These are phyloP conservation scores for Blastosporella zonata DNA, from an alignment of 1,284 basidiomycete genomes.

Conservation along the genomic window DNA sequence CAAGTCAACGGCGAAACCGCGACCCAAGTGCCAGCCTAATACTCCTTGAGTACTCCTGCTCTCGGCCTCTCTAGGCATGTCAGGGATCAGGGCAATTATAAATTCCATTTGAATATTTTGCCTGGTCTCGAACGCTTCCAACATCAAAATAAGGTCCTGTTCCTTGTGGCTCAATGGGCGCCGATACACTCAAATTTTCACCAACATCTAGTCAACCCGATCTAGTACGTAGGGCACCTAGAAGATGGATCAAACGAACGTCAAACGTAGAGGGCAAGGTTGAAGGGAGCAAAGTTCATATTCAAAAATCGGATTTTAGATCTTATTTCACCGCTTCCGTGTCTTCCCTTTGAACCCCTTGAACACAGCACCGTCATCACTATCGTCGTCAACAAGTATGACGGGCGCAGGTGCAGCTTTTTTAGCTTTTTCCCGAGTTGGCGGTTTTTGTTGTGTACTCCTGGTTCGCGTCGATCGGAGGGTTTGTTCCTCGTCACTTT, in stretches of 20 bases:
- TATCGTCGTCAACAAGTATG: conserved; percentile 61
- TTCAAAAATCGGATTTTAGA: neutral
- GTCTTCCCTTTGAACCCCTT: conserved; percentile 52
- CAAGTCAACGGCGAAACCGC: too few relatives aligned
- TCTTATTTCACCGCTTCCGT: conserved; percentile 16
- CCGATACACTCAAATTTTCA: neutral
- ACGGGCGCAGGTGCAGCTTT: conserved; percentile 36
- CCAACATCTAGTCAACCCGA: neutral
- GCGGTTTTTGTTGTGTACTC: conserved; percentile 8
- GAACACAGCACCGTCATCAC: conserved; percentile 66
- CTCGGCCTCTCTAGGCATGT: too few relatives aligned
- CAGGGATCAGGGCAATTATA: too few relatives aligned
- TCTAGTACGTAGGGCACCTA: neutral
- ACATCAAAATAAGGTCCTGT: neutral
- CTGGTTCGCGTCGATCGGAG: conserved; percentile 28
- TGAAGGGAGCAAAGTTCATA: too few relatives aligned
- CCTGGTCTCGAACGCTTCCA: neutral
- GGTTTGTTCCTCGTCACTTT: conserved; percentile 28
- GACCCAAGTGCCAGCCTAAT: too few relatives aligned
- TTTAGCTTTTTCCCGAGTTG: conserved; percentile 15
- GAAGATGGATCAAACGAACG: neutral
- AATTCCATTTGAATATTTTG: too few relatives aligned
- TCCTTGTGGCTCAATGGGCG: neutral
- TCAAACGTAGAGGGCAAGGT: neutral
- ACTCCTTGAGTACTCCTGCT: too few relatives aligned